These are phyloP conservation scores for Wickerhamiella sorbophila DNA, from an alignment of 805 yeast species.

Conservation along the genomic window DNA sequence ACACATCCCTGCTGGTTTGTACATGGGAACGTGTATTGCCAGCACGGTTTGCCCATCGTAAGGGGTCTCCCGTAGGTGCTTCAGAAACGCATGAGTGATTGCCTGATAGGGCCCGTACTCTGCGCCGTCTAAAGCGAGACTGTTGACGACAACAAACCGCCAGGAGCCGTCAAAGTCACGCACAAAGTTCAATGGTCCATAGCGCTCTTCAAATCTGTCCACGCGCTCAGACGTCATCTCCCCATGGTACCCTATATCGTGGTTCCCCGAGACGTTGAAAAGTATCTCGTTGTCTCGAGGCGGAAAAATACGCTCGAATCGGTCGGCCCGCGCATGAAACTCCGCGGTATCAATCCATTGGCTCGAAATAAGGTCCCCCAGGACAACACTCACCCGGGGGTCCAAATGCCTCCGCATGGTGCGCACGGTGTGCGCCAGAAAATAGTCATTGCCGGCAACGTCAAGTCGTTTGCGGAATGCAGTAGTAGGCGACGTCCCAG, in stretches of 20 bases:
- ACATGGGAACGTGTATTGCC: constrained; percentile 81
- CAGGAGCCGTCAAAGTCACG: constrained; percentile 49
- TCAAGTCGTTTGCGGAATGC: constrained; percentile 64
- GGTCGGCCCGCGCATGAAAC: constrained; percentile 60
- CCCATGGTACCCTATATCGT: constrained; percentile 90
- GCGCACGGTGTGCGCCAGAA: constrained; percentile 67
- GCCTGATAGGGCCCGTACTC: constrained; percentile 38
- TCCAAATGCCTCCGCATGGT: constrained; percentile 46
- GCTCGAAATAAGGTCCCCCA: constrained; percentile 86
- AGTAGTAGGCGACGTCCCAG: constrained; percentile 68
- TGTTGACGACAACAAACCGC: constrained; percentile 78
- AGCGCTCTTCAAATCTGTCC: constrained; percentile 56
- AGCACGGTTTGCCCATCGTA: constrained; percentile 71
- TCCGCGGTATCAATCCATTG: constrained; percentile 92
- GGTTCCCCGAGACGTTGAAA: constrained; percentile 84
- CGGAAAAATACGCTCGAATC: constrained; percentile 32
- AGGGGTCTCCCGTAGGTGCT: constrained; percentile 36
- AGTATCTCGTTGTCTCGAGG: constrained; percentile 23
- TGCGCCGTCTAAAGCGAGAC: constrained; percentile 71
- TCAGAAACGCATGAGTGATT: constrained; percentile 56
- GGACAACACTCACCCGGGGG: constrained; percentile 73
- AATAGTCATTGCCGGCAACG: constrained; percentile 79
- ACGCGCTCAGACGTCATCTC: constrained; percentile 88
- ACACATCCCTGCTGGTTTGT: constrained; percentile 70
- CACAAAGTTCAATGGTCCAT: constrained; percentile 78